Percentiles rank a stretch among this genome's conserved stretches.
phyloP scores from a whole-genome alignment of 2,329 filamentous ascomycete species.

The Aspergillus bombycis region DNA sequence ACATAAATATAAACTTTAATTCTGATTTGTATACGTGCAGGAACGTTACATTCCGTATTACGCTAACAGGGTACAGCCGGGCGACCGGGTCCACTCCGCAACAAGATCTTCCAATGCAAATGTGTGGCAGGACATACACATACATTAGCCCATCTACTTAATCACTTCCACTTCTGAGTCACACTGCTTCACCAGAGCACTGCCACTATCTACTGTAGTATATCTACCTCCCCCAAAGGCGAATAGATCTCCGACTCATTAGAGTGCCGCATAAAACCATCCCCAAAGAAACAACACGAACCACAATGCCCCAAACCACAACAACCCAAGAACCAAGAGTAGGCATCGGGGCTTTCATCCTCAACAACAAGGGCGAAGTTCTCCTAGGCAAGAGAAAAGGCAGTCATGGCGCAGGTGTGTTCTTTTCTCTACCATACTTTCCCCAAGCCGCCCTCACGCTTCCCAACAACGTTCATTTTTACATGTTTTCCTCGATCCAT shows the following conservation, averaged over 20 bases:
- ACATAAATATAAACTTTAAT: not conserved
- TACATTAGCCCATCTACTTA: not conserved
- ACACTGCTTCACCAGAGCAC: not conserved
- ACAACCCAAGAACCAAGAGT: conserved; percentile 35
- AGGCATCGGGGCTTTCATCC: conserved; percentile 54
- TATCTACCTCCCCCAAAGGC: no score
- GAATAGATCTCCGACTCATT: no score
- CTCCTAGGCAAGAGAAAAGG: conserved; percentile 53
- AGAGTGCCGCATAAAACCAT: no score
- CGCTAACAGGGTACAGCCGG: not conserved
- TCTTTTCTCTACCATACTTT: not conserved
- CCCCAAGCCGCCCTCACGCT: not conserved
- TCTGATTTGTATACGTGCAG: not conserved
- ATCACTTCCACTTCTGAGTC: not conserved
- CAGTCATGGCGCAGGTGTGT: conserved; percentile 51
- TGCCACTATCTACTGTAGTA: not conserved
- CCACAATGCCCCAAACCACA: not conserved
- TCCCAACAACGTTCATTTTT: not conserved
- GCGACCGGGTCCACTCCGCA: not conserved
- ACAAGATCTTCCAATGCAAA: not conserved
- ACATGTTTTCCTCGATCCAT: not conserved
- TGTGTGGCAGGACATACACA: not conserved
- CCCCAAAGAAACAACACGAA: not conserved
- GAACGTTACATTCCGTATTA: not conserved
- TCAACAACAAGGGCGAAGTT: conserved; percentile 46